Conservation (phyloP, 306 rosid genomes). For the Quillaja saponaria region DNA sequence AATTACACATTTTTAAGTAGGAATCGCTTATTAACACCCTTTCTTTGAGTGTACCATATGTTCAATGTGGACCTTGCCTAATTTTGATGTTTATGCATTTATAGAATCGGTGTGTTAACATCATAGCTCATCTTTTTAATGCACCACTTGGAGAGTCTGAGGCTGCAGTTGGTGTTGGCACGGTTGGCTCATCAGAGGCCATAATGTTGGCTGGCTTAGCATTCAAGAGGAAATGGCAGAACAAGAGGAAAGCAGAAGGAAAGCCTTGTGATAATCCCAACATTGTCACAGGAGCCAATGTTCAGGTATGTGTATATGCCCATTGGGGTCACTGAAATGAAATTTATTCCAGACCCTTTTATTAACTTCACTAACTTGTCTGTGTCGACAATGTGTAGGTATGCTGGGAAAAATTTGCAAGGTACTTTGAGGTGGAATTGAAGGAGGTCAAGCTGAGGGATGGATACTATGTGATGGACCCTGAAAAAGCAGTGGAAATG, state of each 20-base stretch:
- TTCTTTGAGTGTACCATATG: no score
- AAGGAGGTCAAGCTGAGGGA: slow-evolving; percentile 82
- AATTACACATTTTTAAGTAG: no score
- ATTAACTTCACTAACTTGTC: no score
- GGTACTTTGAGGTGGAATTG: slow-evolving; percentile 93
- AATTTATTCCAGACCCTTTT: no score
- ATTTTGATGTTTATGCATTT: neutral
- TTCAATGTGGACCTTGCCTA: no score
- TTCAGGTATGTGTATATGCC: slow-evolving; percentile 56
- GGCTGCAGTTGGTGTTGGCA: slow-evolving; percentile 87
- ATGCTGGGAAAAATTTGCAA: slow-evolving; percentile 97
- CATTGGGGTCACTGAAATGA: neutral
- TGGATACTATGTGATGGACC: slow-evolving; percentile 82
- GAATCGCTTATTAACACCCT: no score
- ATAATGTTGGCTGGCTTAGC: slow-evolving; percentile 98
- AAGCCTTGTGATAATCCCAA: slow-evolving; percentile 80
- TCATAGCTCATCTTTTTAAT: slow-evolving; percentile 88
- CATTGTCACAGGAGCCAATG: slow-evolving; percentile 95
- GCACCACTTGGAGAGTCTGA: slow-evolving; percentile 76
- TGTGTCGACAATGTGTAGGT: slow-evolving; percentile 49
- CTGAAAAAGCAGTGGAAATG: slow-evolving; percentile 75
- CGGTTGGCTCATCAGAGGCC: slow-evolving; percentile 95
- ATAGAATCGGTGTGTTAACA: slow-evolving; percentile 94
- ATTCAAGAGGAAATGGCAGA: slow-evolving; percentile 92
- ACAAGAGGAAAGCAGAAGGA: slow-evolving; percentile 57